Conservation (phyloP, 148 eudicot genomes). For the Diospyros kaki region DNA sequence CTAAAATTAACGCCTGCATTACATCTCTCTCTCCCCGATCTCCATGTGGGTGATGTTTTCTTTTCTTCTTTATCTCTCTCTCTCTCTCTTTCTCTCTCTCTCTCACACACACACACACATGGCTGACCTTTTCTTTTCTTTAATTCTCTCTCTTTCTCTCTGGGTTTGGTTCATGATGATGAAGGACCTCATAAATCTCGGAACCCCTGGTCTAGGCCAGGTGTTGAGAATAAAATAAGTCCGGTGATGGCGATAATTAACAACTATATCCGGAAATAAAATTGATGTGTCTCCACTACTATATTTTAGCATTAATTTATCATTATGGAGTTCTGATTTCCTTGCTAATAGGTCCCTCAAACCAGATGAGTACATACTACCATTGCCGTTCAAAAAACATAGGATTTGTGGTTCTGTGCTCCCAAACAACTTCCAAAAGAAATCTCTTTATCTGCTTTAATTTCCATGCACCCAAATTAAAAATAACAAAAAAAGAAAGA, state of each 20-base stretch:
- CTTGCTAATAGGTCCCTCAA: too few species aligned
- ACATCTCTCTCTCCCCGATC: neutral
- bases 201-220: neutral
- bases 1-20: neutral
- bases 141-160: neutral
- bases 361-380: too few species aligned
- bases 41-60: neutral
- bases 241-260: neutral
- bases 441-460: too few species aligned
- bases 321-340: neutral
- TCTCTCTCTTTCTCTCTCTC: neutral
- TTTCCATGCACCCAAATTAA: too few species aligned
- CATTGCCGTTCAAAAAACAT: too few species aligned
- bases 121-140: neutral
- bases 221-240: slow-evolving; percentile 1
- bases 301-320: neutral
- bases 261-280: neutral
- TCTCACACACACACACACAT: neutral
- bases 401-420: too few species aligned
- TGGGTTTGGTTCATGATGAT: neutral
- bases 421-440: too few species aligned
- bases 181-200: neutral
- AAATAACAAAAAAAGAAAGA: too few species aligned
- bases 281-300: neutral
- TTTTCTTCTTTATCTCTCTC: neutral